phyloP scores from a whole-genome alignment of 331 rosid species.

The Ulmus americana region DNA sequence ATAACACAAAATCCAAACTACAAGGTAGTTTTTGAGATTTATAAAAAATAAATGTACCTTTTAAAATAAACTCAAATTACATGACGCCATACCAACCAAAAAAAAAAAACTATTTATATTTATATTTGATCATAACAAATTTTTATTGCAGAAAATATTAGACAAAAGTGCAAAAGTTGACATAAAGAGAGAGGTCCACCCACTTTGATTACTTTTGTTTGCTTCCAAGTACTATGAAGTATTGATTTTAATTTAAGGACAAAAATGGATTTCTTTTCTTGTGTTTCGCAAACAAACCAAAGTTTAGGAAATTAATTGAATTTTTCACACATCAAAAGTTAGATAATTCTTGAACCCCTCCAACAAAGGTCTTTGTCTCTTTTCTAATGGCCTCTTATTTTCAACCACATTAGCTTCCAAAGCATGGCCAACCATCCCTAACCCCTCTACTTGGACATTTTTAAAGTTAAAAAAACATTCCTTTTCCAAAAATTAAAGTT shows the following conservation, averaged over 20 bases:
- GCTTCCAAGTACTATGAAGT: background rate
- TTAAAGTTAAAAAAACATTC: background rate
- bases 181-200: background rate
- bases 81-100: no score
- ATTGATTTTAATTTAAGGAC: background rate
- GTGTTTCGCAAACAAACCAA: background rate
- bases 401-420: conserved; percentile 1
- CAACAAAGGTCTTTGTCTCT: background rate
- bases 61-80: no score
- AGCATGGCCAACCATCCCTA: background rate
- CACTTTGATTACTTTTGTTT: background rate
- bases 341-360: conserved; percentile 1
- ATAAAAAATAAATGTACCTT: no score
- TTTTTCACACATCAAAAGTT: background rate
- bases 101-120: no score
- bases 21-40: no score
- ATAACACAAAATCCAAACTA: no score
- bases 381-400: background rate
- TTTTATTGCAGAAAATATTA: background rate
- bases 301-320: background rate
- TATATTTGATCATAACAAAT: background rate
- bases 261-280: background rate
- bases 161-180: background rate
- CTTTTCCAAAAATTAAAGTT: background rate
- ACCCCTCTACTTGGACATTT: background rate